Evolutionary conservation across 2,329 filamentous ascomycete species (phyloP), one percentile per base, ranked within the genome.

Genomic region (Amphichorda felina): DNA sequence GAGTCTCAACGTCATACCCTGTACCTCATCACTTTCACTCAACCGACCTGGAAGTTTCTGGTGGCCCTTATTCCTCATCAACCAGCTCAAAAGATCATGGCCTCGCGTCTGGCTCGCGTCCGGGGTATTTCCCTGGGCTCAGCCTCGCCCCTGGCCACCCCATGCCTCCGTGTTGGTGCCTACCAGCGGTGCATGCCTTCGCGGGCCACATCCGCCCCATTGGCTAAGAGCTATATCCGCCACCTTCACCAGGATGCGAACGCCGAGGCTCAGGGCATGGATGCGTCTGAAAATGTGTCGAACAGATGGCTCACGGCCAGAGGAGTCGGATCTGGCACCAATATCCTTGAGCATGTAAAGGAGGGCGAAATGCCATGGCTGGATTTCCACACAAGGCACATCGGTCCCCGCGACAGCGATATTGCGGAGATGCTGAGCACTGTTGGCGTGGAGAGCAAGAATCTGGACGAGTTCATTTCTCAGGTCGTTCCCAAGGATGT

Each of bases 401-500:
- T 95, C 60, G 88, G 88, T 1, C 87, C 87, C 4, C 78, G 80
- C 35, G 68, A 79, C 24, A 63, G 68, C 30, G 78, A 83, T 37
- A 72, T 78, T 1, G 64, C 77, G 45, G 66, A 78, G 50, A 95
- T 96, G 89, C 75, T 95, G 40, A 73, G 79, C 47, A 70, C 71
- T 2, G 67, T 96, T 28, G 79, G 85, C 40, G 84, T 86, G 14
- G 82, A 84, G 0, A 80, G 68, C 8, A 64, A 69, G 41, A 79
- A 70, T 31, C 59, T 96, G 39, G 86, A 95, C 43, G 77, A 84
- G 19, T 94, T 96, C 51, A 74, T 95, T 29, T 66, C 73, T 48
- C 76, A 94, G 60, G 88, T 95, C 33, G 68, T 96, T 13, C 89
- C 89, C 0, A 61, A 72, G 19, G 78, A 87, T 48, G 84, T 95